These are phyloP conservation scores for Marasmius oreades DNA, from an alignment of 1,284 basidiomycete species.

Conservation along the genomic window DNA sequence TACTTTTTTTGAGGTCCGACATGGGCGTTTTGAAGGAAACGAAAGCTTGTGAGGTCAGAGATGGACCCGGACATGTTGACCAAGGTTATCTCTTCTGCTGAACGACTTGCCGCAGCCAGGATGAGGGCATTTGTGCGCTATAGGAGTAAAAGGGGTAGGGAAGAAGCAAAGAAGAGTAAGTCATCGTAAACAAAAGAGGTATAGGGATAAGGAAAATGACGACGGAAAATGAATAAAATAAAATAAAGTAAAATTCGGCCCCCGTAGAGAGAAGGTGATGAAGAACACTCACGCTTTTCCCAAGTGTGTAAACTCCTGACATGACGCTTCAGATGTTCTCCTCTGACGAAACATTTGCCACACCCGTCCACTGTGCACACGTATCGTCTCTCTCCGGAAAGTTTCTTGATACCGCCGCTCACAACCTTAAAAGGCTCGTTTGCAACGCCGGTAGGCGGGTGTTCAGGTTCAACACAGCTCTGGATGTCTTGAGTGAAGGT, in stretches of 20 bases:
- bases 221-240: no score
- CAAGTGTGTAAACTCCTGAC: slow-evolving; percentile 74
- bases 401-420: slow-evolving; percentile 19
- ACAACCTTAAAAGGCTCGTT: slow-evolving; percentile 5
- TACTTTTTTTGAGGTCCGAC: no score
- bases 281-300: slow-evolving; percentile 64
- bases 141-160: slow-evolving; percentile 4
- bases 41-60: slow-evolving; percentile 18
- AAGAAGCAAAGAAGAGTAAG: slow-evolving; percentile 5
- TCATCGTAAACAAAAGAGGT: background rate
- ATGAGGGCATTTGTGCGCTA: slow-evolving; percentile 70
- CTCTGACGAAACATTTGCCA: slow-evolving; percentile 72
- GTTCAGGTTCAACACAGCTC: background rate
- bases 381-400: slow-evolving; percentile 52
- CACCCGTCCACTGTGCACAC: slow-evolving; percentile 68
- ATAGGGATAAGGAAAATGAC: background rate
- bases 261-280: slow-evolving; percentile 1
- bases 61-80: slow-evolving; percentile 75
- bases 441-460: background rate
- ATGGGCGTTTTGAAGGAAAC: no score
- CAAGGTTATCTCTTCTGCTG: slow-evolving; percentile 78
- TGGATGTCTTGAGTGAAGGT: background rate
- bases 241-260: no score
- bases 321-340: slow-evolving; percentile 77
- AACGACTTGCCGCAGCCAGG: slow-evolving; percentile 72